A percentile compares a stretch with the other conserved stretches of the same genome.
These are phyloP conservation scores for Myriosclerotinia scirpicola DNA, from an alignment of 2,329 filamentous ascomycete species.

Conservation along the genomic window DNA sequence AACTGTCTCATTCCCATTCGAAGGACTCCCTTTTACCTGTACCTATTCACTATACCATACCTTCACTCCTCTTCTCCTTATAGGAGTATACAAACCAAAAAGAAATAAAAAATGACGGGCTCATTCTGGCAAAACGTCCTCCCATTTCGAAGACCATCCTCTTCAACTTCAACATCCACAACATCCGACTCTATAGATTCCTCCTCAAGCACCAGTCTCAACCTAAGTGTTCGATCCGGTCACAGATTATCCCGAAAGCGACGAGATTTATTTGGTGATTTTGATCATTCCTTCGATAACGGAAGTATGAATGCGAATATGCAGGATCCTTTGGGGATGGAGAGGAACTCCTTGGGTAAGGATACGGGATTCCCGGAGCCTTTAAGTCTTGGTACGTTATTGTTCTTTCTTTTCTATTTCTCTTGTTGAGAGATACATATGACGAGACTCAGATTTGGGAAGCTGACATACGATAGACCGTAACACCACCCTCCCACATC, in stretches of 20 bases:
- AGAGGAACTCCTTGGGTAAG: slow-evolving; percentile 26
- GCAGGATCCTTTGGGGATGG: slow-evolving; percentile 27
- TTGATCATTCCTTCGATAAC: slow-evolving; percentile 11
- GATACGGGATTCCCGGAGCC: slow-evolving; percentile 43
- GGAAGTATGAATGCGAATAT: slow-evolving; percentile 28
- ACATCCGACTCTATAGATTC: slow-evolving; percentile 18
- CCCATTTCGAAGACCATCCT: slow-evolving; percentile 21
- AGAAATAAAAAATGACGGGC: slow-evolving; percentile 27
- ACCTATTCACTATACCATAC: slow-evolving; percentile 5
- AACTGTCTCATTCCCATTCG: neutral
- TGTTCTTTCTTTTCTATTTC: neutral
- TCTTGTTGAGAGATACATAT: neutral
- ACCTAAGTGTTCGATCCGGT: slow-evolving; percentile 2
- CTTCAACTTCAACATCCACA: slow-evolving; percentile 16
- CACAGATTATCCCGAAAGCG: slow-evolving; percentile 14
- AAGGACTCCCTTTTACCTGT: neutral
- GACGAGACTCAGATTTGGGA: neutral
- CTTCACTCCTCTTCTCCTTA: neutral
- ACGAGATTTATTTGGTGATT: slow-evolving; percentile 16
- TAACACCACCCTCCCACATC: slow-evolving; percentile 63
- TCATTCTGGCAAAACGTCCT: slow-evolving; percentile 34
- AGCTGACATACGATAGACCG: slow-evolving; percentile 40
- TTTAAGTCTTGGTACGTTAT: slow-evolving; percentile 33
- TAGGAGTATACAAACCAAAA: neutral
- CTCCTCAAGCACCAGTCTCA: slow-evolving; percentile 14